Base-by-base conservation (phyloP, 2,329 filamentous ascomycete genomes). In the Rugonectria rugulosa region DNA sequence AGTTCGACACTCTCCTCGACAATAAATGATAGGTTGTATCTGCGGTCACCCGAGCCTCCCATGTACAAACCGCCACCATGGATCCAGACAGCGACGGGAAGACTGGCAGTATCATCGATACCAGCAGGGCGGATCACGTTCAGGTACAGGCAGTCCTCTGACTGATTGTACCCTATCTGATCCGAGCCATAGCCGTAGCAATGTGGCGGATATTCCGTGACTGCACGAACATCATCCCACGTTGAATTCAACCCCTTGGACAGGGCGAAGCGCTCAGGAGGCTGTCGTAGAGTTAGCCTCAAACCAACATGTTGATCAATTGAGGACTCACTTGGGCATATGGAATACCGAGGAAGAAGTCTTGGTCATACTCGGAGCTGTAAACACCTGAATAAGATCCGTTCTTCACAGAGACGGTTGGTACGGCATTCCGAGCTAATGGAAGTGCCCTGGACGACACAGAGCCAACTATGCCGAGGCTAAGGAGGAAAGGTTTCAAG, bases 11-110 rank as follows among this genome's bases (percentile, higher is more conserved):
- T 75, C 32, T 79, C 76, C 12, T 77, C 64, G 2, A 88, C 81
- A 26, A 88, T 81, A 53, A 81, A 84, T 9, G 82, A 83, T 29
- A 87, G 73, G 57, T 88, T 88, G 66, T 88, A 88, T 23, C 84
- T 76, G 26, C 74, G 68, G 50, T 83, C 78, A 56, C 67, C 24
- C 68, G 65, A 66, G 17, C 71, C 71, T 3, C 71, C 71, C 66
- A 68, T 66, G n/a, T 26, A 57, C 19, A 73, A 40, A 14, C 70
- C 70, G 20, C 71, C 71, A 27, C 78, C 79, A 53, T 86, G 80
- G 38, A 87, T 84, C 83, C 84, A 87, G 0, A 86, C 76, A 10
- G 76, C 77, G 6, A 50, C 80, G 0, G 85, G 85, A 3, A 88
- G 73, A 10, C 71, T 75, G 3, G 69, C 68, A 7, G 65, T 62